A percentile compares a stretch with the other conserved stretches of the same genome.
Conservation (phyloP, 2,329 filamentous ascomycete genomes). For the Arthrinium phaeospermum region DNA sequence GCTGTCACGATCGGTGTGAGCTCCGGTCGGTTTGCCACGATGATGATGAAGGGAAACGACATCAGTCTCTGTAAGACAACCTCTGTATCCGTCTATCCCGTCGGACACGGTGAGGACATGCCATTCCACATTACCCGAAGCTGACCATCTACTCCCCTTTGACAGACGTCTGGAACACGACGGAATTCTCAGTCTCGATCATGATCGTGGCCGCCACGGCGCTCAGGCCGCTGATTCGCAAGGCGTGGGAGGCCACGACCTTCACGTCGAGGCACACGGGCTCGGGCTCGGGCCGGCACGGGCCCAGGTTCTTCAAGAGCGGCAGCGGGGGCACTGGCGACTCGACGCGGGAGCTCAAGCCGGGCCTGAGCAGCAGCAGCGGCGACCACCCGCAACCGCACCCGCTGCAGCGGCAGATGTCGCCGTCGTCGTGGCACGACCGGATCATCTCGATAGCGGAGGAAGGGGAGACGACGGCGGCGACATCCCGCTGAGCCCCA, state of each 20-base stretch:
- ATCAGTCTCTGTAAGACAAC: slow-evolving; percentile 23
- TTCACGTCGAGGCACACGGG: neutral
- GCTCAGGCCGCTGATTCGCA: slow-evolving; percentile 22
- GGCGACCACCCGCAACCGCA: neutral
- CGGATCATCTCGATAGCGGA: neutral
- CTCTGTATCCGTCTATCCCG: neutral
- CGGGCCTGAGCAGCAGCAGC: neutral
- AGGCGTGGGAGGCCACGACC: slow-evolving; percentile 8
- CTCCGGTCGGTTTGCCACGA: slow-evolving; percentile 24
- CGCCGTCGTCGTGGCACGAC: neutral
- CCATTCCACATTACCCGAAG: neutral
- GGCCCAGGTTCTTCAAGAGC: neutral
- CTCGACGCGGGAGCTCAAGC: neutral
- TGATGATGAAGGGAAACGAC: slow-evolving; percentile 24
- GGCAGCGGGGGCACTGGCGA: neutral
- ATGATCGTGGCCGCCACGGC: slow-evolving; percentile 25
- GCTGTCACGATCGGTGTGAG: slow-evolving; percentile 25
- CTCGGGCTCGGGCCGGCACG: neutral
- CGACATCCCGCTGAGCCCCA: neutral
- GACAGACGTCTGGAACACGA: slow-evolving; percentile 24
- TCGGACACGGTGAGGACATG: too few relatives aligned
- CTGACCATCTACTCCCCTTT: neutral
- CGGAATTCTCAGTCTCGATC: slow-evolving; percentile 21
- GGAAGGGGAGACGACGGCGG: neutral
- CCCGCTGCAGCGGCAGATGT: neutral